These are phyloP conservation scores for Jackrogersella multiformis DNA, from an alignment of 495 filamentous ascomycete species.

Conservation along the genomic window DNA sequence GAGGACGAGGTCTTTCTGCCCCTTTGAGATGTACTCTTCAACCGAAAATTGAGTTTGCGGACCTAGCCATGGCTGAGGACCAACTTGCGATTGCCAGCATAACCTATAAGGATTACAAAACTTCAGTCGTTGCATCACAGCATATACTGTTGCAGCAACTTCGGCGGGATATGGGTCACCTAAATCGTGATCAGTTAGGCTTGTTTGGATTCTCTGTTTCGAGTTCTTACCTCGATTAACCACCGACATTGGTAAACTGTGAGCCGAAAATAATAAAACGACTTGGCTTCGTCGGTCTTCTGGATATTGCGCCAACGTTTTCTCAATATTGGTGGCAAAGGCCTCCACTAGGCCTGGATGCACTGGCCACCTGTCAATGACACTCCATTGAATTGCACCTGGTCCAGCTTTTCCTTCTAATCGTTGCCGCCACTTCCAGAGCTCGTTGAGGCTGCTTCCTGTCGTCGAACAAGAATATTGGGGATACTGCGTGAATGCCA, in stretches of 20 bases:
- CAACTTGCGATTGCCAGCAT: constrained; percentile 98
- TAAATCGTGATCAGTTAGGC: constrained; percentile 47
- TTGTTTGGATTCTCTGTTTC: not conserved
- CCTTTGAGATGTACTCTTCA: constrained; percentile 85
- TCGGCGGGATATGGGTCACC: constrained; percentile 97
- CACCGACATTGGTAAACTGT: constrained; percentile 95
- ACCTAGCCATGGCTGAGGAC: constrained; percentile 93
- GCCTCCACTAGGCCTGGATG: constrained; percentile 91
- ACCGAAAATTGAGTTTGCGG: constrained; percentile 92
- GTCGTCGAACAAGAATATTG: constrained; percentile 99
- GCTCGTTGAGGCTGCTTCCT: constrained; percentile 92
- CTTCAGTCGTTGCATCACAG: constrained; percentile 89
- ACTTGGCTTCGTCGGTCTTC: constrained; percentile 78
- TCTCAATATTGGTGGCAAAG: constrained; percentile 89
- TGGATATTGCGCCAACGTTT: constrained; percentile 81
- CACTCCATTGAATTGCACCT: constrained; percentile 91
- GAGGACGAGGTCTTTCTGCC: constrained; percentile 87
- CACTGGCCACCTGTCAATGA: constrained; percentile 96
- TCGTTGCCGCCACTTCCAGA: constrained; percentile 95
- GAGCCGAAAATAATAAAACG: constrained; percentile 91
- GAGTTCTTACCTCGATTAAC: constrained; percentile 78
- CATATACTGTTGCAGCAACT: constrained; percentile 95
- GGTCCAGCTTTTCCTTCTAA: constrained; percentile 76
- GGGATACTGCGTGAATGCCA: constrained; percentile 98
- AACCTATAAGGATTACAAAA: constrained; percentile 90